Base-by-base conservation (phyloP, 306 rosid species). In the Urtica urens region DNA sequence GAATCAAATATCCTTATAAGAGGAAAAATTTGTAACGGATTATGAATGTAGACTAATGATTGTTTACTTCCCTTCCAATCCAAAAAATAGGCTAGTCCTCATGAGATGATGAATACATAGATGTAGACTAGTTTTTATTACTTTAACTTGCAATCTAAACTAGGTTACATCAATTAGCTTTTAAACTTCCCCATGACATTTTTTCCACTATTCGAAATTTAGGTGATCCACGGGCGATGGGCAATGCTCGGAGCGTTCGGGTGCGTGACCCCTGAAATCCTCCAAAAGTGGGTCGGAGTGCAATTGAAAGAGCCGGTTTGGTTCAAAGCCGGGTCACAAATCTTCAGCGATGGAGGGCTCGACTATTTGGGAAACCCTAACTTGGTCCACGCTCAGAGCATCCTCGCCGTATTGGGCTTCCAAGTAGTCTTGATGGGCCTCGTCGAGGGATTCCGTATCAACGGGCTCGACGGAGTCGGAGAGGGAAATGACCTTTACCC, bases 231-330 rank as follows among this genome's bases (percentile, higher is more conserved):
- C 51, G 80, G 93, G 22, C 53, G 93, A n/a, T 88, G 96, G 90
- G 94, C 93, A 6, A 83, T 87, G 96, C 85, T 87, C n/a, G 93
- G 96, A 49, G 93, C 93, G 46, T 61, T 87, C 12, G 96, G 96
- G 3, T 75, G 93, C 85, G 80, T 87, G 38, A 87, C 96, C 49
- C 96, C 96, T 3, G 94, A 87, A 61, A 87, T 71, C 0, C 82
- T 87, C 5, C 25, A 73, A 46, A 87, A 76, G 55, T 83, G 81
- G 80, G 25, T 87, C 3, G 69, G 54, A 25, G 94, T 83, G 38
- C 72, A 76, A 58, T 87, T 87, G 87, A 87, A 87, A 38, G 96
- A 87, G 26, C 94, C 94, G 31, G 90, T 86, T 10, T 86, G 96
- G 96, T 86, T 86, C 78, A 86, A 86, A 57, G 96, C 96, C 10